Evolutionary conservation across 2,329 filamentous ascomycete genomes (phyloP).

Genomic region (Fusarium denticulatum): DNA sequence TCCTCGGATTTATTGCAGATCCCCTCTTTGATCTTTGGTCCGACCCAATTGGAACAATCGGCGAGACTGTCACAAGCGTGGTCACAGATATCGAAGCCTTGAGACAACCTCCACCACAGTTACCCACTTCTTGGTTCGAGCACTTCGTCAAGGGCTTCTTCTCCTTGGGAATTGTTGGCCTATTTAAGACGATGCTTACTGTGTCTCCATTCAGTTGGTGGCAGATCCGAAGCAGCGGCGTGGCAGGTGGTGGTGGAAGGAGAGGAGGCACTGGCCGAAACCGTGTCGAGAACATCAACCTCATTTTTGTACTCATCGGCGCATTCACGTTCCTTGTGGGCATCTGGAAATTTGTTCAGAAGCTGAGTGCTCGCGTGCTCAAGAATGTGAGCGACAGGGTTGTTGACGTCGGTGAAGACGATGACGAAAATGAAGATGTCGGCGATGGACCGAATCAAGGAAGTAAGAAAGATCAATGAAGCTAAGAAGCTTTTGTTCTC

Average conservation of each 20-base stretch:
- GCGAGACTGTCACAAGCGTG: constrained; percentile 60
- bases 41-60: constrained; percentile 75
- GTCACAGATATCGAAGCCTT: constrained; percentile 54
- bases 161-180: constrained; percentile 87
- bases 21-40: constrained; percentile 90
- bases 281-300: constrained; percentile 80
- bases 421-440: constrained; percentile 65
- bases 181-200: constrained; percentile 80
- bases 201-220: constrained; percentile 81
- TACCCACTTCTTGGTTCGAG: constrained; percentile 73
- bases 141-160: constrained; percentile 92
- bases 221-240: constrained; percentile 72
- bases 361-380: constrained; percentile 76
- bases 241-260: constrained; percentile 61
- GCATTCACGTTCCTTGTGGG: constrained; percentile 83
- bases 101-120: constrained; percentile 55
- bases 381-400: constrained; percentile 82
- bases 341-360: constrained; percentile 83
- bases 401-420: constrained; percentile 77
- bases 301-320: constrained; percentile 82
- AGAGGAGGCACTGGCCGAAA: constrained; percentile 76
- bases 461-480: constrained; percentile 47
- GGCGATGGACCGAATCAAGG: constrained; percentile 56
- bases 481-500: constrained; percentile 2
- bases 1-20: constrained; percentile 91